phyloP scores from a whole-genome alignment of 2,329 filamentous ascomycete genomes.

The Fusarium scirpi region DNA sequence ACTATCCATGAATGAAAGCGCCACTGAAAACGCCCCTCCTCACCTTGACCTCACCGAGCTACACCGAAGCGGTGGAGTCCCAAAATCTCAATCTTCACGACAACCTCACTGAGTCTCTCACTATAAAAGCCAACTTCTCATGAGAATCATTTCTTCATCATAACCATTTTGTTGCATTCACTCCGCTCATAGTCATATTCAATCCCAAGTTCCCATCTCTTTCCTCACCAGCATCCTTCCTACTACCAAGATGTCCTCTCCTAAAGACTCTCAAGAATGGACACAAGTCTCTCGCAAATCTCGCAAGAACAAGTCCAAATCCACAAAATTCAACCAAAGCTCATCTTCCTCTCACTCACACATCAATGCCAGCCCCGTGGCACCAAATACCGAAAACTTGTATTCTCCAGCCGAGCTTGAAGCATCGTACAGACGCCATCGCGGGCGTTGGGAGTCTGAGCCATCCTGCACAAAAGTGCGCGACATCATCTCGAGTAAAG shows the following conservation, averaged over 20 bases:
- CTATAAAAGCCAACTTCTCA: conserved; percentile 19
- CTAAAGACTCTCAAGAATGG: conserved; percentile 40
- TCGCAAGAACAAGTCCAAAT: conserved; percentile 25
- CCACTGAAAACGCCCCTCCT: conserved; percentile 5
- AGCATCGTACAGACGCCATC: conserved; percentile 47
- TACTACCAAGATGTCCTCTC: conserved; percentile 25
- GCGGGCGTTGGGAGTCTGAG: conserved; percentile 47
- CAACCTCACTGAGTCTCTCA: conserved; percentile 13
- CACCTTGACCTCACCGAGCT: conserved; percentile 31
- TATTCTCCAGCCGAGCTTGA: conserved; percentile 46
- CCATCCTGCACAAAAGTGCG: conserved; percentile 50
- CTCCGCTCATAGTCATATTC: background rate
- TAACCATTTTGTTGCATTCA: background rate
- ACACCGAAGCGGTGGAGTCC: conserved; percentile 35
- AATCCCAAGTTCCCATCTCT: background rate
- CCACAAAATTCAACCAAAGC: background rate
- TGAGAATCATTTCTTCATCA: background rate
- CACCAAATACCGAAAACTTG: conserved; percentile 28
- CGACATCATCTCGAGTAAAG: conserved; percentile 49
- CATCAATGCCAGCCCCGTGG: conserved; percentile 16
- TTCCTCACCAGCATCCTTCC: background rate
- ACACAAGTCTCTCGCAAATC: conserved; percentile 45
- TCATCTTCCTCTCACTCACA: background rate
- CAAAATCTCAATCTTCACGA: conserved; percentile 41
- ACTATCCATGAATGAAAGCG: conserved; percentile 8